phyloP scores from a whole-genome alignment of 768 basidiomycete genomes.

The Kwoniella bestiolae region DNA sequence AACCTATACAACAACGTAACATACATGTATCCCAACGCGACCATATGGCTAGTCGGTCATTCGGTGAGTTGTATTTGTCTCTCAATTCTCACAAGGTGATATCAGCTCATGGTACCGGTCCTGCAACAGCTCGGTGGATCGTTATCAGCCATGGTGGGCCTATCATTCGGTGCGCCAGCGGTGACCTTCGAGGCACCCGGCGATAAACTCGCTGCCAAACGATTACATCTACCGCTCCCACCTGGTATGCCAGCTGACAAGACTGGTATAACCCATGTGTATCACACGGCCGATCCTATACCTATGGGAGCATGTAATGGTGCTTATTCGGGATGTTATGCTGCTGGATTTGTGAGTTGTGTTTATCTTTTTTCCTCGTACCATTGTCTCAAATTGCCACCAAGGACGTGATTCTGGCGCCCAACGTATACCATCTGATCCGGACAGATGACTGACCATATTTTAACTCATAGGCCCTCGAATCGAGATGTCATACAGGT shows the following conservation, averaged over 20 bases:
- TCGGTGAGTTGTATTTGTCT: constrained; percentile 35
- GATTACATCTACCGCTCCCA: constrained; percentile 85
- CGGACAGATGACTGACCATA: neutral
- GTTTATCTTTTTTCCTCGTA: too few relatives aligned
- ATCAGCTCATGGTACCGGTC: neutral
- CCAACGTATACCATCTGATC: neutral
- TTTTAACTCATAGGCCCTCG: constrained; percentile 45
- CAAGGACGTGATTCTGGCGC: too few relatives aligned
- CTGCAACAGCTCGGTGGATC: constrained; percentile 75
- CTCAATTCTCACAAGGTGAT: neutral
- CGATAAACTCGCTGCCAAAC: constrained; percentile 74
- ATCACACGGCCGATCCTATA: constrained; percentile 92
- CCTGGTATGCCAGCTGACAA: constrained; percentile 60
- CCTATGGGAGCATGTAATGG: constrained; percentile 64
- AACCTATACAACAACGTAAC: constrained; percentile 91
- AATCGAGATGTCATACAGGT: constrained; percentile 76
- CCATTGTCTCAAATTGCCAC: too few relatives aligned
- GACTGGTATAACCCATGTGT: constrained; percentile 73
- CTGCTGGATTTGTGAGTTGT: constrained; percentile 72
- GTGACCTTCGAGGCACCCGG: constrained; percentile 91
- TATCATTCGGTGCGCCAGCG: constrained; percentile 89
- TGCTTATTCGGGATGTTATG: constrained; percentile 69
- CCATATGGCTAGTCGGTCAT: constrained; percentile 82
- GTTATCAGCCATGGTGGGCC: constrained; percentile 78
- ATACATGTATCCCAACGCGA: constrained; percentile 83